Percentiles rank a stretch among this genome's conserved stretches.
Conservation (phyloP, 2,329 filamentous ascomycete genomes). For the Alternaria viburni region DNA sequence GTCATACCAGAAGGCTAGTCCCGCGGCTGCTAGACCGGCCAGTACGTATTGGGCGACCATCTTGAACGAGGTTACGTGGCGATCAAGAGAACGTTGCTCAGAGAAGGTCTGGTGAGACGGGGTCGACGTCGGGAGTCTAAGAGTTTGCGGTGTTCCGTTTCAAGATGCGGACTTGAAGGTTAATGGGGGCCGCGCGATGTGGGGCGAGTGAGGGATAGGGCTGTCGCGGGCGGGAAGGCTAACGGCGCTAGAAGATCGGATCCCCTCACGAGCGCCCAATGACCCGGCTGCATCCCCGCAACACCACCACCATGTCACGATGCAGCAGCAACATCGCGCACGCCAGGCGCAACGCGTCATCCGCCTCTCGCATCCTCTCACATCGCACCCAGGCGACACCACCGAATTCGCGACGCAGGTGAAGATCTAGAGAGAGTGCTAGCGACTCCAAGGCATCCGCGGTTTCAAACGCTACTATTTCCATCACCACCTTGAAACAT, state of each 20-base stretch:
- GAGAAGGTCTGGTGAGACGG: neutral
- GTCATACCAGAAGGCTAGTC: slow-evolving; percentile 27
- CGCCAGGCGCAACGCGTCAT: neutral
- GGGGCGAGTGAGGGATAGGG: neutral
- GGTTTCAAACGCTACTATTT: slow-evolving; percentile 12
- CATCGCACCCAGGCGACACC: neutral
- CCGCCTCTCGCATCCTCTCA: neutral
- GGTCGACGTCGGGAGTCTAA: neutral
- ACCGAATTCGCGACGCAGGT: neutral
- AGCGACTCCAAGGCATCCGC: neutral
- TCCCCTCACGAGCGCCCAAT: slow-evolving; percentile 16
- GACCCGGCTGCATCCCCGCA: slow-evolving; percentile 12
- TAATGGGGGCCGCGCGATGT: neutral
- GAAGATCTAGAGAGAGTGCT: neutral
- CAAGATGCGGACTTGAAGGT: neutral
- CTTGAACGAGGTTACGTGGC: neutral
- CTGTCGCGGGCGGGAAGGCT: neutral
- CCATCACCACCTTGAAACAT: slow-evolving; percentile 4
- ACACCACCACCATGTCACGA: neutral
- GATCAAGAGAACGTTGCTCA: neutral
- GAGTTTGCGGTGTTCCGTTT: neutral
- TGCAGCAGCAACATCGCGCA: neutral
- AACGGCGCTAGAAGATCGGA: slow-evolving; percentile 1
- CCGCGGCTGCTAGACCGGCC: slow-evolving; percentile 16
- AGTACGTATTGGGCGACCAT: slow-evolving; percentile 17